Percentiles rank a stretch among this genome's conserved stretches.
phyloP scores from a whole-genome alignment of 805 yeast species.

The Candida insectalens region DNA sequence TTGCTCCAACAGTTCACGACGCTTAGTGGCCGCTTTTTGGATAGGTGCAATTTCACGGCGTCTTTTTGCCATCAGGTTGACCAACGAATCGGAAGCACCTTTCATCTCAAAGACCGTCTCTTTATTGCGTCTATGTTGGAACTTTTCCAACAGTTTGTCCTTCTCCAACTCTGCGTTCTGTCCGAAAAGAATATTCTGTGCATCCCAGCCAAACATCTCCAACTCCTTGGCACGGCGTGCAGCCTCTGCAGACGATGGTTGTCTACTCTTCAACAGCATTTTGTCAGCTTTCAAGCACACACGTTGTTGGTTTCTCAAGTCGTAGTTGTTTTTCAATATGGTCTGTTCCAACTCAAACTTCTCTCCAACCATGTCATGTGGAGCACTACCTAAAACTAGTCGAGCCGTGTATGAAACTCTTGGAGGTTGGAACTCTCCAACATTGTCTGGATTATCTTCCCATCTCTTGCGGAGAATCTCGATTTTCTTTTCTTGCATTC shows the following conservation, averaged over 20 bases:
- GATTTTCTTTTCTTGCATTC: slow-evolving; percentile 57
- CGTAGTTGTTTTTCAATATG: slow-evolving; percentile 54
- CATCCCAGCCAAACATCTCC: slow-evolving; percentile 76
- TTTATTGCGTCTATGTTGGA: slow-evolving; percentile 59
- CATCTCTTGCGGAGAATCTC: slow-evolving; percentile 39
- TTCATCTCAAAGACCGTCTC: slow-evolving; percentile 94
- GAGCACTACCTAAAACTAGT: slow-evolving; percentile 75
- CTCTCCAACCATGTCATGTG: slow-evolving; percentile 61
- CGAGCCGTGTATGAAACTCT: slow-evolving; percentile 62
- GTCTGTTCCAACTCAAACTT: slow-evolving; percentile 64
- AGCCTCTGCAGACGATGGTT: slow-evolving; percentile 81
- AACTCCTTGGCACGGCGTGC: slow-evolving; percentile 78
- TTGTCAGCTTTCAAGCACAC: slow-evolving; percentile 86
- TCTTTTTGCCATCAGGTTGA: slow-evolving; percentile 77
- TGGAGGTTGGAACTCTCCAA: slow-evolving; percentile 35
- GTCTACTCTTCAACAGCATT: slow-evolving; percentile 74
- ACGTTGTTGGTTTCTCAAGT: slow-evolving; percentile 49
- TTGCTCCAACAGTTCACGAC: slow-evolving; percentile 54
- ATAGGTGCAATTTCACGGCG: slow-evolving; percentile 74
- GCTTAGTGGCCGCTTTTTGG: slow-evolving; percentile 68
- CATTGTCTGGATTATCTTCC: slow-evolving; percentile 22
- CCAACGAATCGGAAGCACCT: slow-evolving; percentile 58
- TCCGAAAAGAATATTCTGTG: slow-evolving; percentile 72
- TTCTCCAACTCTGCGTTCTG: slow-evolving; percentile 67
- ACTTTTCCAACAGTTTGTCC: slow-evolving; percentile 56